phyloP scores from a whole-genome alignment of 768 basidiomycete species.

The Plicaturopsis crispa region DNA sequence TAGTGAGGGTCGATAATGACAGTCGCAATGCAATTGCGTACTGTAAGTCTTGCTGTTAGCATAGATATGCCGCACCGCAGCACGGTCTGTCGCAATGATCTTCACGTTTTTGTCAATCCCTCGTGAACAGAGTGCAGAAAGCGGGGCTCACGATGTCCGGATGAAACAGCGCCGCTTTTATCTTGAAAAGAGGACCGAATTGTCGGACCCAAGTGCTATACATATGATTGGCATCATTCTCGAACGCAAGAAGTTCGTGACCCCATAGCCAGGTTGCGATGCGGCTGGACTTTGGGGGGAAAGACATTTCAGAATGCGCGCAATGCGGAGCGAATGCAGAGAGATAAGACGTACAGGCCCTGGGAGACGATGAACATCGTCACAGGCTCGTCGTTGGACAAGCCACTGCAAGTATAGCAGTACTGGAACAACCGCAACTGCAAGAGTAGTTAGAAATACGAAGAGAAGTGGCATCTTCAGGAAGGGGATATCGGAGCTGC shows the following conservation, averaged over 20 bases:
- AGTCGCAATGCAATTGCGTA: slow-evolving; percentile 9
- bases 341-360: slow-evolving; percentile 14
- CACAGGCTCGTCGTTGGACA: no score
- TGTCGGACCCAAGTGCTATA: slow-evolving; percentile 23
- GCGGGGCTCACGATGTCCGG: slow-evolving; percentile 24
- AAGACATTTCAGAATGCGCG: no score
- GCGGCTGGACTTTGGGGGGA: no score
- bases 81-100: slow-evolving; percentile 27
- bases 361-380: slow-evolving; percentile 12
- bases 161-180: slow-evolving; percentile 30
- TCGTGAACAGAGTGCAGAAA: neutral
- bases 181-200: slow-evolving; percentile 26
- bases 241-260: slow-evolving; percentile 26
- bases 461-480: no score
- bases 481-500: no score
- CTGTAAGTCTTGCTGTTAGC: slow-evolving; percentile 25
- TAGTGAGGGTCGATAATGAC: slow-evolving; percentile 1
- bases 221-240: slow-evolving; percentile 24
- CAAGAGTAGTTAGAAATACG: no score
- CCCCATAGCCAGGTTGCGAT: slow-evolving; percentile 28
- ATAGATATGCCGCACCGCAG: slow-evolving; percentile 30
- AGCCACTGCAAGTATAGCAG: no score
- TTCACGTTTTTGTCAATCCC: slow-evolving; percentile 5
- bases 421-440: no score
- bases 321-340: no score